Evolutionary conservation across 164 flowering plant species (phyloP).

Genomic region (Berberis thunbergii): DNA sequence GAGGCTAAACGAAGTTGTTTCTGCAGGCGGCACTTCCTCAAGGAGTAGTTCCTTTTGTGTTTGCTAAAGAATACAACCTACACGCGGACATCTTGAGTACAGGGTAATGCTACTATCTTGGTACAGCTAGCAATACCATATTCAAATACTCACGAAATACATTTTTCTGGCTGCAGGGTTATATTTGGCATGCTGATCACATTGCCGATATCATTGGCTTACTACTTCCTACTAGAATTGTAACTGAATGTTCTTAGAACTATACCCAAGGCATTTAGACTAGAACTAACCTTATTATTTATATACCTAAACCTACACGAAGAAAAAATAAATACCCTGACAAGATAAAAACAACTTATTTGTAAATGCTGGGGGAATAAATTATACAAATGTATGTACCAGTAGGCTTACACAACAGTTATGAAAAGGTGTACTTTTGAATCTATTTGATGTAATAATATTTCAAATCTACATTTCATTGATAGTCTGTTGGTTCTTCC

Average conservation of each 20-base stretch:
- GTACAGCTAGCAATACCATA: not conserved
- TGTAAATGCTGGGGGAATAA: not conserved
- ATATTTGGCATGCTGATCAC: slow-evolving; percentile 56
- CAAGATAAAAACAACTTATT: not conserved
- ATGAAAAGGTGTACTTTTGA: not conserved
- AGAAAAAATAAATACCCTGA: not conserved
- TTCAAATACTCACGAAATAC: slow-evolving; percentile 3
- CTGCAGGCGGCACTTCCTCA: slow-evolving; percentile 83
- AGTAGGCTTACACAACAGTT: not conserved
- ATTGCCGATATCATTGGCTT: slow-evolving; percentile 48
- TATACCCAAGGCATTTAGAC: not conserved
- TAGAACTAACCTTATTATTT: not conserved
- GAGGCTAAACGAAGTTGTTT: slow-evolving; percentile 3
- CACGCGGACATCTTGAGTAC: slow-evolving; percentile 68
- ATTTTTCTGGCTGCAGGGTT: slow-evolving; percentile 39
- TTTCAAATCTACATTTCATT: not conserved
- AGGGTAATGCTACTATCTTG: slow-evolving; percentile 33
- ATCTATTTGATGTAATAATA: not conserved
- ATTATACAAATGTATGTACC: not conserved
- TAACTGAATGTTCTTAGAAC: slow-evolving; percentile 11
- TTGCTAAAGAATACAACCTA: slow-evolving; percentile 67
- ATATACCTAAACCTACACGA: not conserved
- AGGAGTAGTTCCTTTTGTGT: slow-evolving; percentile 76
- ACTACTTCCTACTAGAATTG: slow-evolving; percentile 47
- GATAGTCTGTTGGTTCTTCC: not conserved